A percentile compares a stretch with the other conserved stretches of the same genome.
These are phyloP conservation scores for Coemansia sp. DNA, from an alignment of 192 early-diverging fungal species.

Conservation along the genomic window DNA sequence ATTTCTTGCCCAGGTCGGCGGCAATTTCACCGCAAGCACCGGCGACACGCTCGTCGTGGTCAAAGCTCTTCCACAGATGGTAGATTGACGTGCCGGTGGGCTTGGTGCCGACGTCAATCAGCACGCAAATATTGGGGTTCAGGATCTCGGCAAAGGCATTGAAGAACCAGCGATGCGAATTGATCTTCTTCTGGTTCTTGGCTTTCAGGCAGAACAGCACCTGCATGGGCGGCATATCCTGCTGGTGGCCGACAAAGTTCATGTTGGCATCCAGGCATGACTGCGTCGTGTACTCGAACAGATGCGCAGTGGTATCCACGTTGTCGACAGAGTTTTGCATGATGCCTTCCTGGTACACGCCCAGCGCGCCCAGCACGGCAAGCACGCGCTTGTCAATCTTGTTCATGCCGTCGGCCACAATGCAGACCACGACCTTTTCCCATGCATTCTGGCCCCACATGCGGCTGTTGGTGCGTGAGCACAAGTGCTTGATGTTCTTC, in stretches of 20 bases:
- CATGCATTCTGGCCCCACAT: constrained; percentile 85
- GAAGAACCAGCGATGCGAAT: constrained; percentile 97
- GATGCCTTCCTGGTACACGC: constrained; percentile 71
- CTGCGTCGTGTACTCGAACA: constrained; percentile 92
- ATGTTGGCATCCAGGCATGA: constrained; percentile 64
- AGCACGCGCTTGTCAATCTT: constrained; percentile 78
- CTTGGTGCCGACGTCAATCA: constrained; percentile 93
- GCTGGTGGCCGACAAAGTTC: constrained; percentile 64
- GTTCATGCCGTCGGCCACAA: constrained; percentile 86
- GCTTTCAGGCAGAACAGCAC: constrained; percentile 91
- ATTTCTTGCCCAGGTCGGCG: constrained; percentile 76
- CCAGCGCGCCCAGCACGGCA: constrained; percentile 79
- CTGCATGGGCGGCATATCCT: constrained; percentile 81
- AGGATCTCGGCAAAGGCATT: constrained; percentile 83
- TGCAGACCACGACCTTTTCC: constrained; percentile 91
- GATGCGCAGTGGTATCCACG: constrained; percentile 72
- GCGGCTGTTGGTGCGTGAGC: constrained; percentile 71
- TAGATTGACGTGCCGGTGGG: constrained; percentile 82
- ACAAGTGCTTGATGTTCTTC: constrained; percentile 90
- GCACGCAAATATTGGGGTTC: constrained; percentile 83
- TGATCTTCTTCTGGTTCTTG: constrained; percentile 91
- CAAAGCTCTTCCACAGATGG: constrained; percentile 93
- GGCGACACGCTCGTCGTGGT: constrained; percentile 73
- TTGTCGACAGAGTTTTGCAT: constrained; percentile 69
- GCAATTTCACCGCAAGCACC: constrained; percentile 96